Evolutionary conservation across 352 stramenopile genomes (phyloP).

Genomic region (Thraustotheca clavata): DNA sequence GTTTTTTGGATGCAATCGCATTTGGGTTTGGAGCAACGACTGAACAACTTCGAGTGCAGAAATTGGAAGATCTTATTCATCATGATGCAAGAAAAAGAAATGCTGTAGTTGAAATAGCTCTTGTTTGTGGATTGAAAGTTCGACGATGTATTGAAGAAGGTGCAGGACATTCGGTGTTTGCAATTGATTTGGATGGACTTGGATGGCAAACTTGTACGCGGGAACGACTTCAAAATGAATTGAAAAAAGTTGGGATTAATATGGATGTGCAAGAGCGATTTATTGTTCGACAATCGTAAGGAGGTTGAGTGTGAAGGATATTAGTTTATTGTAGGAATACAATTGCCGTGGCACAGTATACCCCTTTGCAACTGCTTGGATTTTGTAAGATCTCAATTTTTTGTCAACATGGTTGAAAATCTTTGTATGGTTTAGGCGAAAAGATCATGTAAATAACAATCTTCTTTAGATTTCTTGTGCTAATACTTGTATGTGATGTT

Average conservation of each 20-base stretch:
- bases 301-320: not conserved
- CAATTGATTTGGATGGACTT: not conserved
- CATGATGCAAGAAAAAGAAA: not conserved
- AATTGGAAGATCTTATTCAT: not conserved
- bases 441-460: conserved; percentile 31
- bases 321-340: conserved; percentile 23
- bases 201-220: not conserved
- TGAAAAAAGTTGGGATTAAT: not conserved
- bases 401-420: not conserved
- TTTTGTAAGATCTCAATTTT: conserved; percentile 25
- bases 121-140: conserved; percentile 17
- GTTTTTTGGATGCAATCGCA: conserved; percentile 18
- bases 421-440: conserved; percentile 25
- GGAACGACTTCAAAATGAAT: not conserved
- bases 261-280: conserved; percentile 4
- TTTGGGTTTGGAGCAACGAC: conserved; percentile 13
- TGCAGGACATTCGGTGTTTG: conserved; percentile 22
- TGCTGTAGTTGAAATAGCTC: not conserved
- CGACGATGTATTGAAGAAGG: conserved; percentile 21
- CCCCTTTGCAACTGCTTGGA: conserved; percentile 23
- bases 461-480: too few species aligned
- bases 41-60: conserved; percentile 7
- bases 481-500: too few species aligned
- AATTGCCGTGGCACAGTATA: conserved; percentile 26
- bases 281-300: conserved; percentile 13